Percentiles rank a stretch among this genome's conserved stretches.
Evolutionary conservation across 192 early-diverging fungal genomes (phyloP).

Genomic region (Geranomyces variabilis): DNA sequence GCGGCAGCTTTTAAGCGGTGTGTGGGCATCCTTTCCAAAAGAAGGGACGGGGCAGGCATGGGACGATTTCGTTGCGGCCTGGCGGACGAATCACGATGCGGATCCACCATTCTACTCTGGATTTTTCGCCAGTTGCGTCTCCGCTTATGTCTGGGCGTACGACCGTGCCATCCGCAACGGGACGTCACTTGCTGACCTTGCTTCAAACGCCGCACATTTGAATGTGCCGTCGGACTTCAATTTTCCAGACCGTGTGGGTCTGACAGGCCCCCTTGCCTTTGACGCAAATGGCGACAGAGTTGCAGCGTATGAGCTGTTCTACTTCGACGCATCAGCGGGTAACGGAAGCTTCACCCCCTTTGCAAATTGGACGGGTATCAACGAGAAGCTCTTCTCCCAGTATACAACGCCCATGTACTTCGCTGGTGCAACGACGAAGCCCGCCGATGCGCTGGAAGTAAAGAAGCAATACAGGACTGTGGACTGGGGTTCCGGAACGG

Average conservation of each 20-base stretch:
- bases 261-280: background rate
- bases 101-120: constrained; percentile 1
- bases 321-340: background rate
- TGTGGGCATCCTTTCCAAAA: constrained; percentile 4
- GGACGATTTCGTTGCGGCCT: background rate
- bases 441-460: constrained; percentile 14
- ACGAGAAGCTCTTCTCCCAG: background rate
- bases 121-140: background rate
- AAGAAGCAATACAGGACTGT: background rate
- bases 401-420: background rate
- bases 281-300: constrained; percentile 9
- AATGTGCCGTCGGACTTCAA: background rate
- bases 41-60: constrained; percentile 8
- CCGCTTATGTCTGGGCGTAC: constrained; percentile 7
- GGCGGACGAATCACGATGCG: background rate
- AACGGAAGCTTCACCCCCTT: background rate
- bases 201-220: background rate
- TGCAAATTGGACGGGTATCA: background rate
- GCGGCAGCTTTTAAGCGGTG: background rate
- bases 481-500: background rate
- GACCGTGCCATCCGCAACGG: constrained; percentile 3
- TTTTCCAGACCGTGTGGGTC: background rate
- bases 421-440: background rate
- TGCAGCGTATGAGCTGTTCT: background rate
- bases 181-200: background rate